These are phyloP conservation scores for Collybia sordida DNA, from an alignment of 768 basidiomycete genomes.

Conservation along the genomic window DNA sequence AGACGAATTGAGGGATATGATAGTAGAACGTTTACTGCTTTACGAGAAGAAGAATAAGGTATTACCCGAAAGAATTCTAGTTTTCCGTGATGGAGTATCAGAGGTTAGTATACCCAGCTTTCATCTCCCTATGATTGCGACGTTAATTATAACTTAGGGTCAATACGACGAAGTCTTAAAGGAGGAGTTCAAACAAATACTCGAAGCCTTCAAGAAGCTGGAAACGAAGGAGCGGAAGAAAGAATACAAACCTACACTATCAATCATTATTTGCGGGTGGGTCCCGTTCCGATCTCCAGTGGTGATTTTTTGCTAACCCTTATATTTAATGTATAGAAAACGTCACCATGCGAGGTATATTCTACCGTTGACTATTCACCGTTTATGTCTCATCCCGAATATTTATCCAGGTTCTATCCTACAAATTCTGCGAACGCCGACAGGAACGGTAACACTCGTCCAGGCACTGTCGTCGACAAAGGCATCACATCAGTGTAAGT, in stretches of 20 bases:
- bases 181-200: conserved; percentile 62
- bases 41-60: conserved; percentile 54
- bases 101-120: conserved; percentile 44
- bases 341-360: conserved; percentile 57
- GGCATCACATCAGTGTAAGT: conserved; percentile 70
- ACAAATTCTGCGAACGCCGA: conserved; percentile 48
- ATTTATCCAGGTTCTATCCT: conserved; percentile 54
- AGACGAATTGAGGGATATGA: conserved; percentile 60
- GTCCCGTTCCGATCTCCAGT: conserved; percentile 7
- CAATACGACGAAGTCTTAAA: conserved; percentile 64
- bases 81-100: conserved; percentile 86
- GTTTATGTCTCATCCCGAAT: no score
- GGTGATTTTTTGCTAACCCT: not conserved
- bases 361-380: not conserved
- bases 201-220: conserved; percentile 58
- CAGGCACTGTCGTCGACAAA: conserved; percentile 79
- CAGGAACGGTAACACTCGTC: conserved; percentile 71
- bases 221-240: conserved; percentile 37
- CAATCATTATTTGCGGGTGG: conserved; percentile 74
- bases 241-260: conserved; percentile 58
- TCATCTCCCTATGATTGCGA: not conserved
- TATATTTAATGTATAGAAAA: conserved; percentile 37
- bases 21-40: conserved; percentile 62
- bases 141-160: conserved; percentile 41
- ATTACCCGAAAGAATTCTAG: conserved; percentile 65